These are phyloP conservation scores for Cordyceps farinosa DNA, from an alignment of 2,329 filamentous ascomycete species.

Conservation along the genomic window DNA sequence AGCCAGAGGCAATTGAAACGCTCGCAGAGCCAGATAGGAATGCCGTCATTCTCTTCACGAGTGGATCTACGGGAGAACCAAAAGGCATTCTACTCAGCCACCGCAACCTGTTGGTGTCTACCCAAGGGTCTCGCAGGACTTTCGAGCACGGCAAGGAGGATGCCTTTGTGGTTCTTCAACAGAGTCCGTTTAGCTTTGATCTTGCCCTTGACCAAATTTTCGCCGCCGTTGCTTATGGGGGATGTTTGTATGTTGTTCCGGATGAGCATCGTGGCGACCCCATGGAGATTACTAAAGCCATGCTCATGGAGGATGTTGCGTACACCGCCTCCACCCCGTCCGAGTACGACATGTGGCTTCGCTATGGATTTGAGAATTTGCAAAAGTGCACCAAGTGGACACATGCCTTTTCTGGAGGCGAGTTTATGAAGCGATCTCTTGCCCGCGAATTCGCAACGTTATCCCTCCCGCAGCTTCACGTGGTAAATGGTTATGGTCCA, in stretches of 20 bases:
- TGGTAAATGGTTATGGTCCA: no score
- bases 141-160: no score
- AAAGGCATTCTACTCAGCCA: conserved; percentile 5
- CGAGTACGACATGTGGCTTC: conserved; percentile 4
- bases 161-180: not conserved
- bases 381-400: not conserved
- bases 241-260: conserved; percentile 4
- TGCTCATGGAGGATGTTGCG: not conserved
- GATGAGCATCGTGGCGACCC: conserved; percentile 1
- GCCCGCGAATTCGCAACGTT: no score
- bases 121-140: no score
- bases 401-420: not conserved
- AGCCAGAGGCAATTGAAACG: not conserved
- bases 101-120: no score
- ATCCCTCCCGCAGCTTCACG: no score
- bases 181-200: conserved; percentile 10
- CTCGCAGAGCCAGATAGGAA: not conserved
- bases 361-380: not conserved
- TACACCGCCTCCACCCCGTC: conserved; percentile 12
- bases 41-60: conserved; percentile 8
- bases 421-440: not conserved
- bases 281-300: not conserved
- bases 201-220: conserved; percentile 7
- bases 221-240: conserved; percentile 3
- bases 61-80: conserved; percentile 10